Base-by-base conservation (phyloP, 2,329 filamentous ascomycete species). In the Penicillium palitans region DNA sequence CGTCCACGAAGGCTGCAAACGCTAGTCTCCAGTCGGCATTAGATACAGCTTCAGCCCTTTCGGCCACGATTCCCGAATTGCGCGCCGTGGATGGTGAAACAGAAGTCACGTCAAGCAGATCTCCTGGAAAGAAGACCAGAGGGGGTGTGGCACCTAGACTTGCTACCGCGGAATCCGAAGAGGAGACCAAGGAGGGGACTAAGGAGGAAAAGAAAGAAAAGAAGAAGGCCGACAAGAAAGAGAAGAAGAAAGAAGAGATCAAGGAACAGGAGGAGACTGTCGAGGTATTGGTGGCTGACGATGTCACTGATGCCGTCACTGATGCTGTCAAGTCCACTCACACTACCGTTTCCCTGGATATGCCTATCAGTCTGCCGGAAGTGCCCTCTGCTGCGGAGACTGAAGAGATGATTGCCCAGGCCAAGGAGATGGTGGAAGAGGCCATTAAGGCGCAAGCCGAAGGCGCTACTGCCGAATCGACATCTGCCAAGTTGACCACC, bases 341-440 rank as follows among this genome's bases (percentile, higher is more conserved):
- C 65, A 93, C 89, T 7, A 86, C 87, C 47, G 86, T 93, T 49
- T 88, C 89, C 61, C 81, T 95, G 12, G 89, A 95, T 63, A 82
- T 95, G 70, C 90, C 92, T 4, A 81, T 85, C 10, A 84, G 83
- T 53, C 79, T 82, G 46, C 80, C 85, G 0, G 85, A 90, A 60
- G 82, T 92, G 9, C 88, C 90, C 0, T 84, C 87, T 13, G 87
- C 90, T 0, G 89, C 92, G 63, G 90, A 95, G 68, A 88, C 92
- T 1, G 84, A 89, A 57, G 84, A 87, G 55, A 92, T 97, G 89
- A 88, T 98, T 59, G 87, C 87, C 29, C 87, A 91, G 69, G 95
- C 95, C 33, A 91, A 89, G 78, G 85, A 88, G 66, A 96, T 97
- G 90, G 93, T 97, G 6, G 84, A 89, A 61, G 87, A 87, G 64